These are phyloP conservation scores for Volvox carteri DNA, from an alignment of 163 green algal species.

Conservation along the genomic window DNA sequence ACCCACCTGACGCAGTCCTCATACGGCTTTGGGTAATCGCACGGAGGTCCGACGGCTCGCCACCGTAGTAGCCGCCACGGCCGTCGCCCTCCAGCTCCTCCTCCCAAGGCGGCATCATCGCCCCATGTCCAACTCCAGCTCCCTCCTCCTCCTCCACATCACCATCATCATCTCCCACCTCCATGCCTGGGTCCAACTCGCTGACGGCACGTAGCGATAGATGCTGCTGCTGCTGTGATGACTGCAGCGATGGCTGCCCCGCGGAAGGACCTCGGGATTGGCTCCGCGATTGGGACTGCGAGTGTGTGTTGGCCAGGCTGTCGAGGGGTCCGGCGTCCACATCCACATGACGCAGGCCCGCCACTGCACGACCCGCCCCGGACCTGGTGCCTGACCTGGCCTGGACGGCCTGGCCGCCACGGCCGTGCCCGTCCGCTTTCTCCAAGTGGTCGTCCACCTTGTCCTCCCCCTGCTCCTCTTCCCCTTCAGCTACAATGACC, in stretches of 20 bases:
- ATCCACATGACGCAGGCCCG: background rate
- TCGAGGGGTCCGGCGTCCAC: background rate
- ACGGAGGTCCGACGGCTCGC: background rate
- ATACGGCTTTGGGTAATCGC: background rate
- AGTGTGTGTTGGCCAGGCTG: slow-evolving; percentile 5
- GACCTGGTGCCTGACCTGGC: no score
- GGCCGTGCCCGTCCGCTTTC: no score
- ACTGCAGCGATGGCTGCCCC: background rate
- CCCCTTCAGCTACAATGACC: no score
- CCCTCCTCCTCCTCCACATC: background rate
- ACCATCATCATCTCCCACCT: background rate
- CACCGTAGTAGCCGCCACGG: background rate
- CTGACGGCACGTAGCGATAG: background rate
- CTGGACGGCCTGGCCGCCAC: no score
- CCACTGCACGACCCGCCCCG: background rate
- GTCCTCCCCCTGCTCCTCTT: no score
- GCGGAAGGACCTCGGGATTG: background rate
- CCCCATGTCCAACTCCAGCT: no score
- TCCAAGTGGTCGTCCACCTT: no score
- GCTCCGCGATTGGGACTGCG: slow-evolving; percentile 8
- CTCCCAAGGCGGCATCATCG: no score
- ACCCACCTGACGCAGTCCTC: background rate
- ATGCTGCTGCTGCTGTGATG: no score
- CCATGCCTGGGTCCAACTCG: no score
- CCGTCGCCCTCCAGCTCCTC: background rate